Evolutionary conservation across 768 basidiomycete species (phyloP).

Genomic region (Amanita jacksonii): DNA sequence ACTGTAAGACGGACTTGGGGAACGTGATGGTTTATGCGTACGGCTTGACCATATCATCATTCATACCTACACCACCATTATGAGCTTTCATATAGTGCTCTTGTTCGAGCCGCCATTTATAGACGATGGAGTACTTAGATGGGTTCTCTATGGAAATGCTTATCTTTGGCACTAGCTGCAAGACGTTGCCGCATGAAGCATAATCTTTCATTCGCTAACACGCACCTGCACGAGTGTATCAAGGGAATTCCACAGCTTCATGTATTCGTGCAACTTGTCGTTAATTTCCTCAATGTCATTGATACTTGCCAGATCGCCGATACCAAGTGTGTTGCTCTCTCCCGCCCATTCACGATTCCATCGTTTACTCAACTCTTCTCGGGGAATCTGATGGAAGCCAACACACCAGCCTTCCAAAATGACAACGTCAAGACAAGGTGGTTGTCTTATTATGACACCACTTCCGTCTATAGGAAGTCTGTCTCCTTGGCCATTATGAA

Average conservation of each 20-base stretch:
- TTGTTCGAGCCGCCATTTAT: constrained; percentile 84
- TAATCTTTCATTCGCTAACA: not conserved
- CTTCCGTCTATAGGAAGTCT: constrained; percentile 38
- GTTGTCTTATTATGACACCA: constrained; percentile 32
- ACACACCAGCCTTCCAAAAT: constrained; percentile 96
- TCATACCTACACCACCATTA: constrained; percentile 87
- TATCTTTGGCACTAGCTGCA: constrained; percentile 20
- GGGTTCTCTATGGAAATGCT: constrained; percentile 15
- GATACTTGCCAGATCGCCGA: constrained; percentile 31
- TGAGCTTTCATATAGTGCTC: constrained; percentile 80
- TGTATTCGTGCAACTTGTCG: constrained; percentile 46
- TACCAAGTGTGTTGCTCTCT: constrained; percentile 26
- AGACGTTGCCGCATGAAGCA: not conserved
- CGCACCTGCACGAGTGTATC: constrained; percentile 71
- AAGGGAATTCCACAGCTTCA: constrained; percentile 60
- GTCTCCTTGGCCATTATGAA: constrained; percentile 77
- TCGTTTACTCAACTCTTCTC: constrained; percentile 37
- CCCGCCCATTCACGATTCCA: constrained; percentile 41
- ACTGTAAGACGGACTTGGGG: not conserved
- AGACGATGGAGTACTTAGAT: constrained; percentile 47
- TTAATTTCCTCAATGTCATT: constrained; percentile 59
- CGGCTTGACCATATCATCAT: constrained; percentile 63
- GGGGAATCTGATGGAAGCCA: constrained; percentile 64
- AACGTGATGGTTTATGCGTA: constrained; percentile 32
- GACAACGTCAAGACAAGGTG: constrained; percentile 56